Conservation (phyloP, 306 rosid genomes). For the Erythrophleum fordii region DNA sequence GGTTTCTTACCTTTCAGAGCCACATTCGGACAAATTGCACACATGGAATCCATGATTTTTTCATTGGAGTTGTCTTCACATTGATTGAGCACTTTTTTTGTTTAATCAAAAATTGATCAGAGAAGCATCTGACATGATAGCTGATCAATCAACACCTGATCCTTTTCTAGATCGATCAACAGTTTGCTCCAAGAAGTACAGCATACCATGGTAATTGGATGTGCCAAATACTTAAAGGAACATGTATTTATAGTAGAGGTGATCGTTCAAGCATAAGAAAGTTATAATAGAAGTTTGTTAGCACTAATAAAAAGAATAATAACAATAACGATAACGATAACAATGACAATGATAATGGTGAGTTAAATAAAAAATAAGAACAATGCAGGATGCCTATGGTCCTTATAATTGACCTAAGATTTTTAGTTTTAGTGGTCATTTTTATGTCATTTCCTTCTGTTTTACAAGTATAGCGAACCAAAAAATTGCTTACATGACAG, state of each 20-base stretch:
- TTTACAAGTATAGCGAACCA: too few relatives aligned
- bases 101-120: conserved; percentile 42
- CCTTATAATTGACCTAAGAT: neutral
- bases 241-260: conserved; percentile 71
- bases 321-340: neutral
- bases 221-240: conserved; percentile 75
- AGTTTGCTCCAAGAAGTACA: conserved; percentile 51
- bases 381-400: conserved; percentile 16
- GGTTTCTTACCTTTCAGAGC: too few relatives aligned
- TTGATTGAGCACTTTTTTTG: conserved; percentile 36
- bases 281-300: neutral
- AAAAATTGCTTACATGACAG: neutral
- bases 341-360: neutral
- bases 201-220: conserved; percentile 58
- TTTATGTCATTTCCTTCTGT: too few relatives aligned
- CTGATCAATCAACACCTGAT: conserved; percentile 65
- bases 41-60: conserved; percentile 79
- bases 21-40: conserved; percentile 33
- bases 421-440: neutral
- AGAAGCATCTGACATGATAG: conserved; percentile 45
- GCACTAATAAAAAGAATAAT: neutral
- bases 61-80: conserved; percentile 48
- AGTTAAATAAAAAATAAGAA: conserved; percentile 26
- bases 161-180: conserved; percentile 37
- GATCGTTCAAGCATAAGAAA: neutral